Base-by-base conservation (phyloP, 352 stramenopile species). In the Globisporangium spinosum region DNA sequence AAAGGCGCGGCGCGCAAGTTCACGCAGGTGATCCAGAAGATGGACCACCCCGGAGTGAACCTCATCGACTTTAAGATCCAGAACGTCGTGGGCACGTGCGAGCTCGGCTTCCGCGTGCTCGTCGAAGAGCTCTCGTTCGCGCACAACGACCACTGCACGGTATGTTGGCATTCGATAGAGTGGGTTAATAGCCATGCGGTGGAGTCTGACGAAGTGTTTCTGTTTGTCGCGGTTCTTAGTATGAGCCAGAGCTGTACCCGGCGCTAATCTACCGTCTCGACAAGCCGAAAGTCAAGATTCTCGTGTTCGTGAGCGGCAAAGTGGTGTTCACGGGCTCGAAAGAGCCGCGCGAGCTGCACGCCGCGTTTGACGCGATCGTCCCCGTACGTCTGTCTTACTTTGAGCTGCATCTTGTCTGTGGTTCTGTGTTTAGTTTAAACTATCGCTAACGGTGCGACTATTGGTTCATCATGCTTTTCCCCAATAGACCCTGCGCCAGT, bases 241-340 rank as follows among this genome's bases (percentile, higher is more conserved):
- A 99, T 71, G 98, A 99, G 76, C 98, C 98, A 4, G 98, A 99
- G 76, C 74, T 99, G 38, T 99, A 99, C 72, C 97, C 98, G 13
- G 98, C 97, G 49, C 77, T 99, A 20, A 98, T 99, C 77, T 99
- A 99, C 79, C 89, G 97, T 15, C 87, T 99, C 68, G 84, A 97
- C 20, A 90, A 96, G 58, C 97, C 97, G 27, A 94, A 98, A 63
- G 94, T 99, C 13, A 98, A 99, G 59, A 85, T 99, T n/a, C 80
- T 99, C 23, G 98, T 99, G 62, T 99, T 99, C 80, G 98, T 99
- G 23, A 95, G 91, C 63, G 98, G 98, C 3, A 99, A 99, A 72
- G 87, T 99, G 35, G 97, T 99, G 10, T 96, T 99, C 70, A 99
- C 96, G 0, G 96, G 97, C 60, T 96, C 89, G 13, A 98, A 98